A percentile compares a stretch with the other conserved stretches of the same genome.
phyloP scores from a whole-genome alignment of 805 yeast genomes.

The Suhomyces faveliae region DNA sequence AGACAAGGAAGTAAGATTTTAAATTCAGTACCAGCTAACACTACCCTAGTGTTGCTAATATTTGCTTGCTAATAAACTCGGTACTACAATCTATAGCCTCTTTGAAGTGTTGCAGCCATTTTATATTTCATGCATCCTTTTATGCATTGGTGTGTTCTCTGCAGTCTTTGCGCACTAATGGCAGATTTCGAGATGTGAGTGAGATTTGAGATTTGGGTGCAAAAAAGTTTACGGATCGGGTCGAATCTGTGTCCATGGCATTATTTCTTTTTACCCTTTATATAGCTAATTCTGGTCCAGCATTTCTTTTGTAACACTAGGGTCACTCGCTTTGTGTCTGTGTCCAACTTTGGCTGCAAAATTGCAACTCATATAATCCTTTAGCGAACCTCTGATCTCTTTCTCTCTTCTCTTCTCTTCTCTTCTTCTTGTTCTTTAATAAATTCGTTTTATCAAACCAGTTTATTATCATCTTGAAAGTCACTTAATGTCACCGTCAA shows the following conservation, averaged over 20 bases:
- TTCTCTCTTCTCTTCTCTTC: background rate
- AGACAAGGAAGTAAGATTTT: too few species aligned
- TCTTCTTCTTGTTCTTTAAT: background rate
- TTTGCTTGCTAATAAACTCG: too few species aligned
- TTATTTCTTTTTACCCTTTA: background rate
- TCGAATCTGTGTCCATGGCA: background rate
- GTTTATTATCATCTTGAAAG: background rate
- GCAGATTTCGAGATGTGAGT: background rate
- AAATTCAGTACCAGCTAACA: too few species aligned
- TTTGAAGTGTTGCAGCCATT: background rate
- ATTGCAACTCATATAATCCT: background rate
- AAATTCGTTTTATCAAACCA: background rate
- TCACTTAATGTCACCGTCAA: background rate
- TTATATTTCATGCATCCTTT: background rate
- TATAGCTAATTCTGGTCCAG: background rate
- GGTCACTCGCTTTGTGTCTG: background rate
- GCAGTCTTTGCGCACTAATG: background rate
- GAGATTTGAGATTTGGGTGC: background rate
- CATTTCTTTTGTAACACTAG: background rate
- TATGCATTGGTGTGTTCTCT: background rate
- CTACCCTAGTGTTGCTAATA: too few species aligned
- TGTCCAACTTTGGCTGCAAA: background rate
- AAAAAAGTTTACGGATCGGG: background rate
- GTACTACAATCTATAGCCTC: too few species aligned
- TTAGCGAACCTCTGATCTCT: background rate